Evolutionary conservation across 1,284 basidiomycete species (phyloP), one percentile per base, ranked within the genome.

Genomic region (Trichosporon coremiiforme): DNA sequence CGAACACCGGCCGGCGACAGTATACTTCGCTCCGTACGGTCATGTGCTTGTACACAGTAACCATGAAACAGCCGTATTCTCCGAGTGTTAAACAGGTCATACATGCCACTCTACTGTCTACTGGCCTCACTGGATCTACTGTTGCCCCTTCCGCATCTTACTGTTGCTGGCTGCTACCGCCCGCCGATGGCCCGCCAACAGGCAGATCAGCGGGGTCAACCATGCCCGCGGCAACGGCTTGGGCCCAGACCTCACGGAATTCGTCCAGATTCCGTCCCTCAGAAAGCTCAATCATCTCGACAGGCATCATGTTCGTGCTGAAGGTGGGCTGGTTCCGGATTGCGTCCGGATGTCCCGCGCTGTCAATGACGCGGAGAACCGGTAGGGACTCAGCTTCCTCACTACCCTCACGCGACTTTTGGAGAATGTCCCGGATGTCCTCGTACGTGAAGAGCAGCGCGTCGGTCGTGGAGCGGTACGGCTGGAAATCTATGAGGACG

Each of bases 231-330:
- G 65, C 66, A 25, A 70, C 62, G 9, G 79, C 79, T 64, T 77
- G 75, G 35, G 78, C 73, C 81, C 81, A 84, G 25, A 78, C 79
- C 50, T 76, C 71, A 53, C 75, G 87, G 80, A 97, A 95, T 71
- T 91, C 90, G 45, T 87, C 85, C 38, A 94, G 87, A 73, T 87
- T 87, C 64, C 87, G 86, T 2, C 94, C 94, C 66, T 87, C 87
- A 75, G 92, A 90, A 78, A 96, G 83, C 66, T 87, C 88, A 22
- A 97, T 85, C 13, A 93, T 91, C 78, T 98, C 95, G 50, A 92
- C 86, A 1, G 95, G 96, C 17, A 96, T 87, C 91, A 96, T 96
- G 79, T 97, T 98, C 77, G 92, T 90, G 74, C 91, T 90, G 78
- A 94, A 87, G 0, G 87, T 85, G 1, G 94, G 93, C 2, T 89